Evolutionary conservation across 1,284 basidiomycete genomes (phyloP), one percentile per base, ranked within the genome.

Genomic region (Pyrrhoderma noxium): DNA sequence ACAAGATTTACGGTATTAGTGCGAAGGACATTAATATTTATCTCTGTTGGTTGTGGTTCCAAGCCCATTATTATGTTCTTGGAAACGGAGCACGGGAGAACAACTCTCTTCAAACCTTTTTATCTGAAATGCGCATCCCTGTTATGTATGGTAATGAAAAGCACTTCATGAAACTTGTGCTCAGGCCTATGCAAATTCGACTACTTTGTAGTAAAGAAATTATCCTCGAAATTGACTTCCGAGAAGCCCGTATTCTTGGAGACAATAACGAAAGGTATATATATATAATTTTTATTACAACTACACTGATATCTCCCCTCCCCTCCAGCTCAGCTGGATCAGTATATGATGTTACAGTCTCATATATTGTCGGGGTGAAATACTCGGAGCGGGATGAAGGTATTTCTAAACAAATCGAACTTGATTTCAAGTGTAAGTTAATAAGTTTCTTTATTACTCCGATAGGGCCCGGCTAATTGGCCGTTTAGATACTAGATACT

Each of bases 181-280:
- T 67, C 23, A 62, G 62, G 5, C 57, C 65, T 1, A 64, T 66
- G 2, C 56, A 57, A 25, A 58, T 68, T 53, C 57, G 57, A 22
- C 59, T 64, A 2, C 51, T 67, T 8, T 68, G 67, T 54, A 54
- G 61, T n/a, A 55, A 55, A 13, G 67, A 68, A 55, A 61, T 64
- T n/a, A 55, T 68, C 22, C 21, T 67, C 2, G 60, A 60, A 51
- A 63, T 67, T 56, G 56, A 57, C 39, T 52, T 67, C 25, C 59
- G 64, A 35, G 62, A 65, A 23, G 51, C 65, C 14, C 41, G 52
- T 14, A 64, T 66, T 52, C 65, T 61, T 53, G 27, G 11, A 5
- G 27, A 5, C 11, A 31, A 5, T 51, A 58, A 1, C 45, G 42
- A 27, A 61, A 62, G 25, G 64, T 65, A 47, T 45, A 53, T 8